These are phyloP conservation scores for Glycine latifolia DNA, from an alignment of 306 rosid genomes.

Conservation along the genomic window DNA sequence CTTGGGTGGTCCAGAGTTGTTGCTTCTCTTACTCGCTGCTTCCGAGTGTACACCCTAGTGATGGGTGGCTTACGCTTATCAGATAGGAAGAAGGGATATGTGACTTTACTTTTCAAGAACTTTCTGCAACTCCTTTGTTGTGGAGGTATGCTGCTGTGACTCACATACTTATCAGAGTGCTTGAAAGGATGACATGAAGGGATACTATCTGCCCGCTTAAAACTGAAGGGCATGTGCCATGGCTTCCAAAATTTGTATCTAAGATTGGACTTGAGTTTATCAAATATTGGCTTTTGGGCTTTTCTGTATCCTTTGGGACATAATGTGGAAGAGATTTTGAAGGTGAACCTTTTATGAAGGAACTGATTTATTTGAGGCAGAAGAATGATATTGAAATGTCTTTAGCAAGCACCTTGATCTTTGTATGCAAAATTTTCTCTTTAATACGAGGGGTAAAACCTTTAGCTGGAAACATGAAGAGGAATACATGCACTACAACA, in stretches of 20 bases:
- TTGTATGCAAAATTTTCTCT: conserved; percentile 62
- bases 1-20: too few species aligned
- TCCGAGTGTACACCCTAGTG: too few species aligned
- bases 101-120: conserved; percentile 47
- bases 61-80: too few species aligned
- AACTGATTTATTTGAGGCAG: conserved; percentile 67
- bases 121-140: conserved; percentile 61
- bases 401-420: too few species aligned
- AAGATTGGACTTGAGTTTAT: conserved; percentile 80
- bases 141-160: conserved; percentile 81
- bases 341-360: conserved; percentile 66
- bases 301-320: conserved; percentile 51
- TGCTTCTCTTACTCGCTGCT: too few species aligned
- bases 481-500: conserved; percentile 67
- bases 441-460: conserved; percentile 50
- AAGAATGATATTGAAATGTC: conserved; percentile 63
- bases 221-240: conserved; percentile 65
- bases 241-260: conserved; percentile 95
- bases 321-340: conserved; percentile 47
- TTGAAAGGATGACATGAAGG: conserved; percentile 69
- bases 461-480: conserved; percentile 75
- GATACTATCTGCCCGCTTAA: conserved; percentile 51
- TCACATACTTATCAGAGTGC: conserved; percentile 78
- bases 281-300: conserved; percentile 61
- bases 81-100: conserved; percentile 41